These are phyloP conservation scores for Plasmopara halstedii DNA, from an alignment of 352 stramenopile species.

Conservation along the genomic window DNA sequence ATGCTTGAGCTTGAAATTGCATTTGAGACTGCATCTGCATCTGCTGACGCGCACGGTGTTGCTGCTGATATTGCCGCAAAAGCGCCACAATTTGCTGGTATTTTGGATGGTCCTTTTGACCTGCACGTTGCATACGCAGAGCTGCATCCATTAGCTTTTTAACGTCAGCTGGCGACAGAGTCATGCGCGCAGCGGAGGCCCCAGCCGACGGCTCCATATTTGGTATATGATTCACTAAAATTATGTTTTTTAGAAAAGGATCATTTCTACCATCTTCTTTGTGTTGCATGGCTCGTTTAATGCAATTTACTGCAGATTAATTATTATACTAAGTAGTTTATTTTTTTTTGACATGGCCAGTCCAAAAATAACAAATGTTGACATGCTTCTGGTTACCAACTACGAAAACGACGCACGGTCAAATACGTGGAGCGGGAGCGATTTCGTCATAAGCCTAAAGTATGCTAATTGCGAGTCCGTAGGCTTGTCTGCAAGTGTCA, in stretches of 20 bases:
- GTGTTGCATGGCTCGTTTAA: no score
- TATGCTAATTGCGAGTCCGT: constrained; percentile 66
- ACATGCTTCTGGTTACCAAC: no score
- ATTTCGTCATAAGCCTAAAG: constrained; percentile 84
- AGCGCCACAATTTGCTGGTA: constrained; percentile 80
- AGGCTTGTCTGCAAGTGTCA: constrained; percentile 43
- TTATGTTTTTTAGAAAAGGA: no score
- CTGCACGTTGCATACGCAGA: constrained; percentile 70
- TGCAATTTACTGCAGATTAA: no score
- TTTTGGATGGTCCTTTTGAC: constrained; percentile 73
- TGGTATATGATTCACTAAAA: no score
- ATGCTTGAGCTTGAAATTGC: constrained; percentile 3
- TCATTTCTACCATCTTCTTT: no score
- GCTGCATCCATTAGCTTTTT: constrained; percentile 81
- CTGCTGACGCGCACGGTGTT: constrained; percentile 22
- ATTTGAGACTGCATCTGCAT: constrained; percentile 20
- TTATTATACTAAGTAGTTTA: no score
- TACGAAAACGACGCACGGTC: constrained; percentile 80
- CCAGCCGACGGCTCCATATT: background rate
- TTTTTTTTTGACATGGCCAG: no score
- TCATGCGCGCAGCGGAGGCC: constrained; percentile 9
- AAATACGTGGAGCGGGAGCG: constrained; percentile 68
- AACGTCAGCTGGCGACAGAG: constrained; percentile 55
- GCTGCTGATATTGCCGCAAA: constrained; percentile 70
- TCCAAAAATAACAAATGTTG: no score